A percentile compares a stretch with the other conserved stretches of the same genome.
Conservation (phyloP, 2,329 filamentous ascomycete genomes). For the Chalaropsis thielavioides region DNA sequence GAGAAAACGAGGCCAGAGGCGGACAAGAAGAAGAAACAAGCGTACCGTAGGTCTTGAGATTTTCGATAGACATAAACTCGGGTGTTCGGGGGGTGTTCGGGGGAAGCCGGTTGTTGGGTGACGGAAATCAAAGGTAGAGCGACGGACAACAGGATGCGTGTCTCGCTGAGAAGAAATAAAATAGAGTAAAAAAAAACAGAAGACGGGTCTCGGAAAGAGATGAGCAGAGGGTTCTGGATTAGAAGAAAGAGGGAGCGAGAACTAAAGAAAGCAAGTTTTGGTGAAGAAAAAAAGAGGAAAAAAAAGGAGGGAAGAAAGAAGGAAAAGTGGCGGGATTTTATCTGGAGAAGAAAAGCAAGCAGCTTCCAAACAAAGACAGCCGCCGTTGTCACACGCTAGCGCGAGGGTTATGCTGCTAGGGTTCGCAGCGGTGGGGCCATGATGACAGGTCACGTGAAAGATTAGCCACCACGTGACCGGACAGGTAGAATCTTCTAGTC, state of each 20-base stretch:
- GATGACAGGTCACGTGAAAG: not conserved
- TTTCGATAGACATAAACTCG: slow-evolving; percentile 99
- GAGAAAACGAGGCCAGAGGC: not conserved
- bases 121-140: slow-evolving; percentile 28
- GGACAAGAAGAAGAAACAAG: not conserved
- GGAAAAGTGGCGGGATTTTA: slow-evolving; percentile 15
- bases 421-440: not conserved
- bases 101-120: slow-evolving; percentile 38
- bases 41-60: slow-evolving; percentile 90
- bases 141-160: slow-evolving; percentile 36
- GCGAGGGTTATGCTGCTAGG: not conserved
- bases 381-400: slow-evolving; percentile 3
- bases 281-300: slow-evolving; percentile 20
- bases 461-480: not conserved
- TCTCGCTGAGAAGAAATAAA: slow-evolving; percentile 30
- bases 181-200: not conserved
- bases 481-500: not conserved
- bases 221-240: slow-evolving; percentile 18
- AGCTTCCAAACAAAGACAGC: no score
- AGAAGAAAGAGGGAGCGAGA: slow-evolving; percentile 10
- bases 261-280: slow-evolving; percentile 20
- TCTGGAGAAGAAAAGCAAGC: not conserved
- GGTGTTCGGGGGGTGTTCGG: slow-evolving; percentile 45
- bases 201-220: not conserved
- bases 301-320: not conserved